Base-by-base conservation (phyloP, 148 eudicot genomes). In the Euryodendron excelsum region DNA sequence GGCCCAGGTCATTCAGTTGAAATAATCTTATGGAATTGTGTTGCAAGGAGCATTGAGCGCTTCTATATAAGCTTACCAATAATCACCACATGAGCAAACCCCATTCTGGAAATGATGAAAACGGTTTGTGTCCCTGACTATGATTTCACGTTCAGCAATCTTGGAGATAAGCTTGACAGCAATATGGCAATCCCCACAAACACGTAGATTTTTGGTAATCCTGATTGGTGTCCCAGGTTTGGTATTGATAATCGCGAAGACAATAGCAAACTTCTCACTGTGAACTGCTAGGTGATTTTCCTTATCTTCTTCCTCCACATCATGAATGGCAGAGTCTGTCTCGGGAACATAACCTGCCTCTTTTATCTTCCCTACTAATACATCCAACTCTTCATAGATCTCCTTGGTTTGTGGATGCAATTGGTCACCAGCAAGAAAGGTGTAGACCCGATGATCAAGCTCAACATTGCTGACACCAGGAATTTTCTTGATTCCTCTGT, bases 231-330 rank as follows among this genome's bases (percentile, higher is more conserved):
- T 58, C 72, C 85, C 77, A 62, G 86, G 80, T 36, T 60, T 61
- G 0, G 84, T 90, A 64, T 82, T 90, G 31, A 92, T 88, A 67
- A 92, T 82, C 11, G 85, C 86, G 73, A 92, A 92, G 11, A 85
- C 87, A 61, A 89, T 82, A 14, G 93, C 96, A 85, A 90, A 81
- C 81, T 92, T 92, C 82, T 90, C 93, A 53, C 96, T 92, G 75
- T 92, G 96, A 44, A 90, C 87, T 17, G 71, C 83, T 44, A 92
- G 85, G 82, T 92, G 96, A 7, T 76, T 83, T 74, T 90, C 90
- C 74, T 88, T 90, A 66, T 92, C 96, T 82, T 92, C 96, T 80
- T 90, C 96, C 82, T 92, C 96, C 30, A 90, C 91, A 72, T 92
- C 93, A 76, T 90, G 93, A 75, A 90, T 86, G 36, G 96, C 93